Conservation (phyloP, 208 protist species). For the Wallacemonas sp. region DNA sequence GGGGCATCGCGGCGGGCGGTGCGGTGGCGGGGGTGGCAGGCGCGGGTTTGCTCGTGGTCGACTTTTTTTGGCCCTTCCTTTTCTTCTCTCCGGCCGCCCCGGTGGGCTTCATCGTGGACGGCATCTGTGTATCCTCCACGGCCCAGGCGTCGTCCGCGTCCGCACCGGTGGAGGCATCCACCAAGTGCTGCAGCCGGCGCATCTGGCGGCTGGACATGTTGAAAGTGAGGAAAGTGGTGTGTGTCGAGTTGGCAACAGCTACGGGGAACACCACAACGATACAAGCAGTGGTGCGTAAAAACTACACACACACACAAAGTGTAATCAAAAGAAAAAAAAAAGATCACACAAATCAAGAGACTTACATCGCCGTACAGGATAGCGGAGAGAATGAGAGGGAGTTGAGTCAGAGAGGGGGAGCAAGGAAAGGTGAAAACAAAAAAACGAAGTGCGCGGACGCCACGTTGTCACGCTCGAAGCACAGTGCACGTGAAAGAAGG, state of each 20-base stretch:
- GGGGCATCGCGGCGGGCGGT: neutral
- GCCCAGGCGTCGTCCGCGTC: slow-evolving; percentile 43
- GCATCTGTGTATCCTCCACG: slow-evolving; percentile 23
- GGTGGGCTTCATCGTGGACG: slow-evolving; percentile 31
- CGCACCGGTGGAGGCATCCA: slow-evolving; percentile 68
- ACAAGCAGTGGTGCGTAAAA: too few species aligned
- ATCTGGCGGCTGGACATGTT: slow-evolving; percentile 85
- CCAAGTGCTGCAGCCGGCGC: slow-evolving; percentile 72
- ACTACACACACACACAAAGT: too few species aligned
- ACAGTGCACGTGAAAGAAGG: too few species aligned
- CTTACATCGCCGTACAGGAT: too few species aligned
- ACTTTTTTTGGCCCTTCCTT: slow-evolving; percentile 20
- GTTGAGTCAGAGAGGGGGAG: too few species aligned
- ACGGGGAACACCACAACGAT: too few species aligned
- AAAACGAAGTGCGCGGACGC: too few species aligned
- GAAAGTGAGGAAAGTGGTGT: neutral
- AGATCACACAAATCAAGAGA: too few species aligned
- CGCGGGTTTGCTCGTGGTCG: neutral
- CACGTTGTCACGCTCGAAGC: too few species aligned
- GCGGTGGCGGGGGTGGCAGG: neutral
- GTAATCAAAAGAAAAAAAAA: too few species aligned
- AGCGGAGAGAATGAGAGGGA: too few species aligned
- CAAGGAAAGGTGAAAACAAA: too few species aligned
- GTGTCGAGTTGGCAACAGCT: neutral
- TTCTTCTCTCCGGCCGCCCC: slow-evolving; percentile 10